Evolutionary conservation across 1,284 basidiomycete species (phyloP).

Genomic region (Hymenochaete sp.): DNA sequence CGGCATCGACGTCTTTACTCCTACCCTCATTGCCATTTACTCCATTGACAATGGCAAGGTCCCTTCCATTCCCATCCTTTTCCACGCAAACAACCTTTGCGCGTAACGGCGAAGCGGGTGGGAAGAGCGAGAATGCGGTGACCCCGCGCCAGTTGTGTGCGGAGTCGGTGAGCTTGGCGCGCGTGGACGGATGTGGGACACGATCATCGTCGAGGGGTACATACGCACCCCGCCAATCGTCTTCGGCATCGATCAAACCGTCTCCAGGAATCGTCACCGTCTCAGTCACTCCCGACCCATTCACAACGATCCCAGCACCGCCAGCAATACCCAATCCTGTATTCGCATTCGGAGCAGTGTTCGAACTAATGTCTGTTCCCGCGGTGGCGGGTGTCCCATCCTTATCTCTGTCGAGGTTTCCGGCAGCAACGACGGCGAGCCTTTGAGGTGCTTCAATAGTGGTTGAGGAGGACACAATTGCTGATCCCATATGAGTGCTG

Average conservation of each 20-base stretch:
- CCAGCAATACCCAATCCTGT: conserved; percentile 5
- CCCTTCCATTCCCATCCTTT: no score
- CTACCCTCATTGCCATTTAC: no score
- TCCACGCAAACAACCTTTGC: no score
- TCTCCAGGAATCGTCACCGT: conserved; percentile 24
- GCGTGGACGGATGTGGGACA: conserved; percentile 41
- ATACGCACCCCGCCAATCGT: conserved; percentile 31
- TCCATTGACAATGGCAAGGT: no score
- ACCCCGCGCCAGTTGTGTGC: conserved; percentile 62
- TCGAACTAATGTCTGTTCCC: conserved; percentile 22
- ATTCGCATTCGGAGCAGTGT: neutral
- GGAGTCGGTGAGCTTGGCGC: conserved; percentile 47
- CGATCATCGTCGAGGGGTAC: conserved; percentile 44
- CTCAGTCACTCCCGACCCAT: conserved; percentile 20
- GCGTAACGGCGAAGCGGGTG: no score
- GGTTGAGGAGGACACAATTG: neutral
- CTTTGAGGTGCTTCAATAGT: neutral
- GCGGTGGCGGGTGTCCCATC: neutral
- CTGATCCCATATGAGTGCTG: neutral
- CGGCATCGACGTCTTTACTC: conserved; percentile 2
- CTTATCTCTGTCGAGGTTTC: no score
- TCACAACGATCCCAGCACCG: conserved; percentile 28
- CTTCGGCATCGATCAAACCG: conserved; percentile 42
- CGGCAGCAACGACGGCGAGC: neutral
- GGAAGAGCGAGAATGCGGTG: conserved; percentile 40